phyloP scores from a whole-genome alignment of 208 protist species.

The Naegleria gruberi region DNA sequence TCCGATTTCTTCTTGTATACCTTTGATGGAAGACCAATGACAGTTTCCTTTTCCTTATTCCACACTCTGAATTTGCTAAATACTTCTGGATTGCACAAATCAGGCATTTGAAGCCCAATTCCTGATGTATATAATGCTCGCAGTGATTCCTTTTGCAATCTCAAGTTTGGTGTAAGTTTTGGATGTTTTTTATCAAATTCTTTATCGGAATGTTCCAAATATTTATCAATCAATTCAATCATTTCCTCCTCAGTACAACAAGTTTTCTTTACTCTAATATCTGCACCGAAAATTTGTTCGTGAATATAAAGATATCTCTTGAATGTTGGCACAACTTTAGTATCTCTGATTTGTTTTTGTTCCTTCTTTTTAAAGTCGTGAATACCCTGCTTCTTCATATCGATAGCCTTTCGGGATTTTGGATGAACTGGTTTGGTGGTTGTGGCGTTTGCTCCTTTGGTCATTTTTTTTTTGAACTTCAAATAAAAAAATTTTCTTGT shows the following conservation, averaged over 20 bases:
- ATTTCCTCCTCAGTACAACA: neutral
- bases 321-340: neutral
- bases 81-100: neutral
- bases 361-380: neutral
- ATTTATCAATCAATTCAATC: neutral
- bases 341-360: neutral
- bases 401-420: neutral
- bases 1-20: neutral
- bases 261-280: neutral
- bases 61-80: neutral
- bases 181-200: slow-evolving; percentile 11
- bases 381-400: neutral
- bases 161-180: neutral
- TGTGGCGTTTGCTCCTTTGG: neutral
- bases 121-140: neutral
- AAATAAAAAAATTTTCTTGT: neutral
- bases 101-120: neutral
- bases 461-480: neutral
- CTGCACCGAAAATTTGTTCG: neutral
- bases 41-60: neutral
- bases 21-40: neutral
- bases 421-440: neutral
- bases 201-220: neutral
- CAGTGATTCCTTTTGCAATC: neutral
- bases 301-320: neutral